Base-by-base conservation (phyloP, 176 grass and related monocot genomes). In the Rhynchospora tenuis region DNA sequence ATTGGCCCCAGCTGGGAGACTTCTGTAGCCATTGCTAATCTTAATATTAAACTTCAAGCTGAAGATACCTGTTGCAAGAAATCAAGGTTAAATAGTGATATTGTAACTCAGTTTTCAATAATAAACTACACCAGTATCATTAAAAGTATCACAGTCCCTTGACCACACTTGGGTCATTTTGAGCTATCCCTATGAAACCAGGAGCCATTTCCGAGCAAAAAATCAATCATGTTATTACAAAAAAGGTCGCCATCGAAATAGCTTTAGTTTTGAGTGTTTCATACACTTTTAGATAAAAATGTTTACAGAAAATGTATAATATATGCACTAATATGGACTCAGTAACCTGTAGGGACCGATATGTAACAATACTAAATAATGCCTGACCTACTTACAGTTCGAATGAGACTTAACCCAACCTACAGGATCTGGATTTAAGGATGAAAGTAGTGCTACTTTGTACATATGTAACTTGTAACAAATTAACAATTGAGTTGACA, bases 1-100 rank as follows among this genome's bases (percentile, higher is more conserved):
- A 95, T 90, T 83, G 80, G 84, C 44, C 67, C 80, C 47, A 83
- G 85, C 7, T 90, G 73, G 64, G 15, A 82, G 71, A 81, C 83
- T 20, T 78, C 67, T 45, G 56, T 79, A 61, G 87, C 80, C 92
- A 98, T 98, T 83, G 45, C 63, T 48, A 3, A 16, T 75, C 23
- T 23, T 56, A 43, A 31, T 73, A 64, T 72, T 70, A 59, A 84
- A 84, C 12, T 74, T 71, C 67, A 45, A 71, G 67, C 33, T 71
- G 38, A 72, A 42, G 68, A 72, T 72, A 24, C 68, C 68, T 72
- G 19, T 72, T 72, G 68, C 68, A 46, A 72, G 42, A 47, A 22
- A 47, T 16, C 8, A 20, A 46, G 47, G 46, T 72, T 72, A 72
- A 71, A 72, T 72, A 72, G 45, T 47, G 42, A 47, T 46, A 72